Conservation (phyloP, 148 eudicot genomes). For the Fagopyrum esculentum region DNA sequence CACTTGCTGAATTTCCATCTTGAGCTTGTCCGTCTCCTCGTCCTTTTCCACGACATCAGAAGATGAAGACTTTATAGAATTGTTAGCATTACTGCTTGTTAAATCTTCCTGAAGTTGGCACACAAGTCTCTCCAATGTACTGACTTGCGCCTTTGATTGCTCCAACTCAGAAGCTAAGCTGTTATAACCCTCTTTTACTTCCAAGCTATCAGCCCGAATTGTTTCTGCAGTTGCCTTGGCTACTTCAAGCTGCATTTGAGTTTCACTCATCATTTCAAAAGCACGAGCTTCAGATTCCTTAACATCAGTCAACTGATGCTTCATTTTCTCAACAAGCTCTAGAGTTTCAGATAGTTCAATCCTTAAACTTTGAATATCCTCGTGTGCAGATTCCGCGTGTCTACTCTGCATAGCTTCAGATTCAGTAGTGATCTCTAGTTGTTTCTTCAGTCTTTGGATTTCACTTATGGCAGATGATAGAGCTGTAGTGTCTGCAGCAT, state of each 20-base stretch:
- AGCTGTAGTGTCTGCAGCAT: conserved; percentile 65
- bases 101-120: conserved; percentile 33
- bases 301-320: conserved; percentile 43
- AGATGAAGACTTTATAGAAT: conserved; percentile 13
- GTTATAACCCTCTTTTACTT: conserved; percentile 42
- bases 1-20: conserved; percentile 42
- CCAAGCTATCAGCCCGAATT: conserved; percentile 35
- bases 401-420: conserved; percentile 51
- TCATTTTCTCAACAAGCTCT: conserved; percentile 53
- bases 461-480: conserved; percentile 62
- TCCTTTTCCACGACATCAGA: conserved; percentile 7
- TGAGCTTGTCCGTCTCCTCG: conserved; percentile 33
- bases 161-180: conserved; percentile 44
- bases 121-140: conserved; percentile 43
- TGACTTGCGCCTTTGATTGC: conserved; percentile 43
- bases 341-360: conserved; percentile 51
- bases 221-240: conserved; percentile 40
- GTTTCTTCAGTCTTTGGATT: conserved; percentile 61
- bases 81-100: conserved; percentile 8
- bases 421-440: conserved; percentile 31
- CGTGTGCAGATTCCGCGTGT: conserved; percentile 44
- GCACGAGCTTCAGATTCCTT: conserved; percentile 55
- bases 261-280: conserved; percentile 36
- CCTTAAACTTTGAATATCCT: conserved; percentile 50
- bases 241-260: conserved; percentile 47